Percentiles rank a stretch among this genome's conserved stretches.
Evolutionary conservation across 2,329 filamentous ascomycete genomes (phyloP).

Genomic region (Hypoxylon sp.): DNA sequence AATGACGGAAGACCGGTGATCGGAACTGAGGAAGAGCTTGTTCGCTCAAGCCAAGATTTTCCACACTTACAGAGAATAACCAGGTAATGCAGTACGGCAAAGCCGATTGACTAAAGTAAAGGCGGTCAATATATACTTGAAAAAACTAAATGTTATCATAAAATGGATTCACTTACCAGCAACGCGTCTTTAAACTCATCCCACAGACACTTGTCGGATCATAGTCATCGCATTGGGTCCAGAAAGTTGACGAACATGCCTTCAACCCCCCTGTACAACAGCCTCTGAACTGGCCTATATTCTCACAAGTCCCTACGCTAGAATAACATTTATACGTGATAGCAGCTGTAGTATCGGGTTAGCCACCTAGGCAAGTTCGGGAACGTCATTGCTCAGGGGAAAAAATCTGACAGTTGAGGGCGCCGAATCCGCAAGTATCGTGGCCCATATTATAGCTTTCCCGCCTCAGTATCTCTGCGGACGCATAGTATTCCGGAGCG

Average conservation of each 20-base stretch:
- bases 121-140: not conserved
- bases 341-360: slow-evolving; percentile 25
- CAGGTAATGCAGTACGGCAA: slow-evolving; percentile 40
- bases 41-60: not conserved
- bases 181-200: slow-evolving; percentile 33
- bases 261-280: slow-evolving; percentile 39
- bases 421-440: slow-evolving; percentile 44
- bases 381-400: not conserved
- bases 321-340: slow-evolving; percentile 38
- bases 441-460: slow-evolving; percentile 37
- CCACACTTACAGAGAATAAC: slow-evolving; percentile 39
- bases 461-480: slow-evolving; percentile 31
- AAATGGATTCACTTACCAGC: slow-evolving; percentile 26
- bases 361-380: slow-evolving; percentile 1
- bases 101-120: slow-evolving; percentile 23
- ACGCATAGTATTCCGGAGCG: slow-evolving; percentile 33
- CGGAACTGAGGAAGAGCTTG: not conserved
- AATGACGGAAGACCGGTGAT: not conserved
- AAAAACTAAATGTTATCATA: not conserved
- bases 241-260: slow-evolving; percentile 39
- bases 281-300: slow-evolving; percentile 35
- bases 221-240: slow-evolving; percentile 43
- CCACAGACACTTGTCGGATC: slow-evolving; percentile 31
- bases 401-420: slow-evolving; percentile 26
- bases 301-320: slow-evolving; percentile 32